Evolutionary conservation across 1,284 basidiomycete species (phyloP).

Genomic region (Melanopsichium pennsylvanicum): DNA sequence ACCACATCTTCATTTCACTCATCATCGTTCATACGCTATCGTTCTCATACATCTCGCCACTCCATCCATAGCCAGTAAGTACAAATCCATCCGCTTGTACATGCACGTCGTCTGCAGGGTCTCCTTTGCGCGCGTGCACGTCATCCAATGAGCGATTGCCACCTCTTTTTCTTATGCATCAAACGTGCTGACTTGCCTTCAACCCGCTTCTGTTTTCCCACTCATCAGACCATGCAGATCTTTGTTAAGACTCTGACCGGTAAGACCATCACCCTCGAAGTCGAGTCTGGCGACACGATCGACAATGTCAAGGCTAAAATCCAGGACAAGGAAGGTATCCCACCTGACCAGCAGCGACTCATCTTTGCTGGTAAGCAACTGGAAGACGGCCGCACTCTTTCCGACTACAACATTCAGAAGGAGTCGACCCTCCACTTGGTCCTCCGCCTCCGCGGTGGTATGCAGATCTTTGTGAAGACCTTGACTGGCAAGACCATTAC

Average conservation of each 20-base stretch:
- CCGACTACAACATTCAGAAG: slow-evolving; percentile 85
- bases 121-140: slow-evolving; percentile 2
- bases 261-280: slow-evolving; percentile 68
- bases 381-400: slow-evolving; percentile 59
- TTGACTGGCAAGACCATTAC: slow-evolving; percentile 99
- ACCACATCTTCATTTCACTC: neutral
- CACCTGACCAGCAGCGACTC: slow-evolving; percentile 61
- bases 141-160: slow-evolving; percentile 12
- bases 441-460: slow-evolving; percentile 79
- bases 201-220: neutral
- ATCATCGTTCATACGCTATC: neutral
- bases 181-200: slow-evolving; percentile 1
- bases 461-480: slow-evolving; percentile 69
- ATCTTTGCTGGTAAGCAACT: slow-evolving; percentile 63
- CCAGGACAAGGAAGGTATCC: slow-evolving; percentile 62
- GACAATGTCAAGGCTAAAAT: slow-evolving; percentile 71
- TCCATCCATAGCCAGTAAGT: slow-evolving; percentile 23
- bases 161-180: neutral
- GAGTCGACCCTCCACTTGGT: slow-evolving; percentile 97
- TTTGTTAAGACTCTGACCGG: slow-evolving; percentile 52
- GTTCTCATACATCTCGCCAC: neutral
- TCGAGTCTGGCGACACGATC: slow-evolving; percentile 70
- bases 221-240: slow-evolving; percentile 43
- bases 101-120: slow-evolving; percentile 33
- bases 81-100: slow-evolving; percentile 27